Base-by-base conservation (phyloP, 2,329 filamentous ascomycete species). In the Stachybotrys elegans region DNA sequence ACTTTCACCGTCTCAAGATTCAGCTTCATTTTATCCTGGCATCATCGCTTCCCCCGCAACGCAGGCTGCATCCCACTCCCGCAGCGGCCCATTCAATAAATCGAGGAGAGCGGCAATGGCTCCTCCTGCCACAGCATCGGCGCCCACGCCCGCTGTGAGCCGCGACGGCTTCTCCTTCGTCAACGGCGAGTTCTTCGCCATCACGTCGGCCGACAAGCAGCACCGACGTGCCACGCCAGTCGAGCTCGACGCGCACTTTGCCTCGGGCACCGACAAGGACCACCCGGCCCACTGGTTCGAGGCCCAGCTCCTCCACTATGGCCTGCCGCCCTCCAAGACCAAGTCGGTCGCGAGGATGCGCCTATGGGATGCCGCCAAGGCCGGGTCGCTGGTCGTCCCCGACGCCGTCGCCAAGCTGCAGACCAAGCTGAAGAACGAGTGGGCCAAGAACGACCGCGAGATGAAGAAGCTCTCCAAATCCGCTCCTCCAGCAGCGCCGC, bases 271-370 rank as follows among this genome's bases (percentile, higher is more conserved):
- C 29, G 61, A 63, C 21, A 67, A 63, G 35, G 76, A 82, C 51
- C 71, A 70, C 35, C 71, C 78, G 1, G 78, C 69, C 1, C 77
- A 83, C 49, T 84, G 75, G 74, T 84, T 79, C 46, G 72, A 79
- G 48, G 78, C 80, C 0, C 79, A 84, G 49, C 68, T 83, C 11
- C 60, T 80, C 4, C 81, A 84, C 59, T 84, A 83, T 60, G 79
- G 77, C 1, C 65, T 84, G 0, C 66, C 65, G 6, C 68, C 71
- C 0, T 78, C 76, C 16, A 79, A 78, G 53, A 69, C 70, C 36
- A 83, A 83, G 60, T 71, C 75, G 19, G 70, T 72, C 1, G 79
- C 79, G 9, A 77, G 79, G 44, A 73, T 80, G 63, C 65, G 79
- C 3, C 61, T 85, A 14, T 68, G 75, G n/a, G 73, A 80, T 49